A percentile compares a stretch with the other conserved stretches of the same genome.
phyloP scores from a whole-genome alignment of 106 monocot species.

The Chionographis japonica region DNA sequence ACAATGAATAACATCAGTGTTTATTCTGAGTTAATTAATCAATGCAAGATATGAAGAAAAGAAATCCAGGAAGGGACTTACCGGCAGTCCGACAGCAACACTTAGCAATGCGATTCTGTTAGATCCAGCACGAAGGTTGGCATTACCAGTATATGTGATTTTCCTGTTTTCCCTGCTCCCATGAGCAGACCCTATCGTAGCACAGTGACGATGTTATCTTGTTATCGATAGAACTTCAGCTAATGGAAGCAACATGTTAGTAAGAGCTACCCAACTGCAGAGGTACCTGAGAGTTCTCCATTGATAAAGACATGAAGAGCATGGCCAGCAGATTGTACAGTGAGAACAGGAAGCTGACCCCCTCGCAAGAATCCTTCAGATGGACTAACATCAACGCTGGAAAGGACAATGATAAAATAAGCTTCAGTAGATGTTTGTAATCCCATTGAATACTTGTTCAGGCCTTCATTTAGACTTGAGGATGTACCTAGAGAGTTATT shows the following conservation, averaged over 20 bases:
- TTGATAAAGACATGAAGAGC: slow-evolving; percentile 93
- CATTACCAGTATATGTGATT: slow-evolving; percentile 57
- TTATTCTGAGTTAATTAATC: not conserved
- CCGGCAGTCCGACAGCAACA: slow-evolving; percentile 91
- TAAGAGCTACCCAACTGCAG: not conserved
- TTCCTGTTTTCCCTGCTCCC: slow-evolving; percentile 71
- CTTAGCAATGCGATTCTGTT: slow-evolving; percentile 88
- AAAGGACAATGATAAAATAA: slow-evolving; percentile 7
- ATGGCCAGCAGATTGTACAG: slow-evolving; percentile 87
- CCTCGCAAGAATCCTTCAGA: slow-evolving; percentile 69
- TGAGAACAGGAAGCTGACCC: slow-evolving; percentile 52
- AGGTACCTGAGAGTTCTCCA: slow-evolving; percentile 68
- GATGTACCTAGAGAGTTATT: too few species aligned
- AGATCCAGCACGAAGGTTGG: slow-evolving; percentile 80
- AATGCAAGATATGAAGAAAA: not conserved
- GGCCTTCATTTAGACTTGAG: too few species aligned
- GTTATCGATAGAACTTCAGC: not conserved
- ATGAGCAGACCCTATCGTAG: slow-evolving; percentile 73
- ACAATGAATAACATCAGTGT: not conserved
- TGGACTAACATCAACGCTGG: slow-evolving; percentile 74
- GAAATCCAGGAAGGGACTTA: slow-evolving; percentile 20
- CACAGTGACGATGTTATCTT: slow-evolving; percentile 1
- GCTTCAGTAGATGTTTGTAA: not conserved
- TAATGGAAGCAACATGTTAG: not conserved
- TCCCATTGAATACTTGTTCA: too few species aligned